Evolutionary conservation across 495 filamentous ascomycete genomes (phyloP).

Genomic region (Podospora anserina): DNA sequence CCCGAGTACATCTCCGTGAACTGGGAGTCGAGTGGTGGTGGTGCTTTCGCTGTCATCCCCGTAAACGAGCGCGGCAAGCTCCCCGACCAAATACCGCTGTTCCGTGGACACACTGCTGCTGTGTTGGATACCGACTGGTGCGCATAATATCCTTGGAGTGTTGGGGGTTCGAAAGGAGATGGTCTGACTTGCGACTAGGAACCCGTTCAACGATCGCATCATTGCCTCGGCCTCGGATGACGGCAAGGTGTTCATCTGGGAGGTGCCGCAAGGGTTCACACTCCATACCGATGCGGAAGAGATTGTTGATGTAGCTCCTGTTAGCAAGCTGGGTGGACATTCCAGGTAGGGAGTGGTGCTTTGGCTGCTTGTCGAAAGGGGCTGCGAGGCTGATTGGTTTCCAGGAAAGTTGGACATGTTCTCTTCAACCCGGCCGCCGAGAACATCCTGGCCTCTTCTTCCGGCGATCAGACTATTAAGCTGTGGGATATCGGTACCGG

Average conservation of each 20-base stretch:
- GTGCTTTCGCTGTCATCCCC: constrained; percentile 95
- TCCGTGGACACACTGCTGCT: constrained; percentile 90
- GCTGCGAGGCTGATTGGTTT: constrained; percentile 19
- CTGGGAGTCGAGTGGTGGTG: constrained; percentile 96
- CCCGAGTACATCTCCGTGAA: constrained; percentile 95
- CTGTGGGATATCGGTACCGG: constrained; percentile 92
- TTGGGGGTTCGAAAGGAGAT: constrained; percentile 22
- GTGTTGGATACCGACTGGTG: constrained; percentile 98
- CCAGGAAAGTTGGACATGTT: constrained; percentile 91
- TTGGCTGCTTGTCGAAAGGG: neutral
- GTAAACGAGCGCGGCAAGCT: constrained; percentile 81
- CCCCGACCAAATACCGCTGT: constrained; percentile 90
- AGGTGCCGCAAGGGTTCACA: constrained; percentile 85
- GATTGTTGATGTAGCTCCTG: constrained; percentile 72
- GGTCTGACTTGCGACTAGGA: constrained; percentile 54
- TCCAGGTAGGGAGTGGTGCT: constrained; percentile 43
- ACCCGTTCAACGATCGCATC: constrained; percentile 88
- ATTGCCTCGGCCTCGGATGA: constrained; percentile 95
- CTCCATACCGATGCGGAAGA: constrained; percentile 81
- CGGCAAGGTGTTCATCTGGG: constrained; percentile 94
- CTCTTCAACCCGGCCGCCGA: constrained; percentile 96
- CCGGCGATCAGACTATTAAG: constrained; percentile 92
- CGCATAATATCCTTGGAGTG: constrained; percentile 4
- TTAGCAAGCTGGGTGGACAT: constrained; percentile 76
- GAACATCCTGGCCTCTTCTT: constrained; percentile 91